Conservation (phyloP, 768 basidiomycete genomes). For the Xerocomellus intermedius region DNA sequence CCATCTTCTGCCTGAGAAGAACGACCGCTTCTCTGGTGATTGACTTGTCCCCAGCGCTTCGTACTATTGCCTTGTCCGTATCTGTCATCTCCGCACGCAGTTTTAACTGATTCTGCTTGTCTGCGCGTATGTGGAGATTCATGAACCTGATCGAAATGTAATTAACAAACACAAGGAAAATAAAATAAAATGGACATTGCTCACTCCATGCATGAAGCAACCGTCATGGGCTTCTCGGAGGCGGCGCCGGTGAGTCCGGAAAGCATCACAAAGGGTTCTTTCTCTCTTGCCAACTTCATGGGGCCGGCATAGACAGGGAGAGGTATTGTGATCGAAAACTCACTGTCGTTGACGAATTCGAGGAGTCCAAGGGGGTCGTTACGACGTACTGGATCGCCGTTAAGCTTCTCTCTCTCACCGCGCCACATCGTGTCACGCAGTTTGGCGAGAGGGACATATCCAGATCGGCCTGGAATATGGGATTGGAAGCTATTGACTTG, state of each 20-base stretch:
- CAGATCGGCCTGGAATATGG: conserved; percentile 6
- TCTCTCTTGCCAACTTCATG: background rate
- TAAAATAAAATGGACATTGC: background rate
- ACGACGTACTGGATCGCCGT: background rate
- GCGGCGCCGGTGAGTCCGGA: background rate
- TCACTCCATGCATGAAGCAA: conserved; percentile 11
- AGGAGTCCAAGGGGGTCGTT: conserved; percentile 10
- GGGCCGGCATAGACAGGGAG: background rate
- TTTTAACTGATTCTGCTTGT: conserved; percentile 16
- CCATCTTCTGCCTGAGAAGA: conserved; percentile 14
- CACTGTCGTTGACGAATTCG: conserved; percentile 19
- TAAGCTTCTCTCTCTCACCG: background rate
- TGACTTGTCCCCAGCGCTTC: background rate
- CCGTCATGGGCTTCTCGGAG: conserved; percentile 12
- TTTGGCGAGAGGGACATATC: conserved; percentile 7
- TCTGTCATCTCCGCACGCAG: conserved; percentile 17
- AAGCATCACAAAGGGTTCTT: conserved; percentile 9
- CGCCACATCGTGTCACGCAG: conserved; percentile 11
- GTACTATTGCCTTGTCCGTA: conserved; percentile 13
- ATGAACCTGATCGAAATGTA: background rate
- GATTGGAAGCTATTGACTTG: conserved; percentile 16
- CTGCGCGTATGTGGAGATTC: conserved; percentile 15
- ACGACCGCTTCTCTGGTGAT: background rate
- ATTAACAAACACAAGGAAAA: background rate
- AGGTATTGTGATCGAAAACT: conserved; percentile 11